These are phyloP conservation scores for Emergomyces orientalis DNA, from an alignment of 2,329 filamentous ascomycete species.

Conservation along the genomic window DNA sequence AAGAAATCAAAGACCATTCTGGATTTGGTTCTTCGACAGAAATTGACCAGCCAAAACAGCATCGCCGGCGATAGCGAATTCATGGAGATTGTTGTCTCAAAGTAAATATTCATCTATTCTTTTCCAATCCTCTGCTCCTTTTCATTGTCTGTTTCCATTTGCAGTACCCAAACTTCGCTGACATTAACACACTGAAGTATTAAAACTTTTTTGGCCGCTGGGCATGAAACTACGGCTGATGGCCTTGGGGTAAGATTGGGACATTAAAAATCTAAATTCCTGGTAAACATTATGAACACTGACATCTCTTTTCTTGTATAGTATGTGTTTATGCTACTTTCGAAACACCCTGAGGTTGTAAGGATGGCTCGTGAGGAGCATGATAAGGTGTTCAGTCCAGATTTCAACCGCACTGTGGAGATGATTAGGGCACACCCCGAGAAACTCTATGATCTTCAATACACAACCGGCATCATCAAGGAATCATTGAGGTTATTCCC, in stretches of 20 bases:
- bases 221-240: conserved; percentile 22
- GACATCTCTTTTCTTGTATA: neutral
- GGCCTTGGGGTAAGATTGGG: conserved; percentile 15
- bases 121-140: neutral
- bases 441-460: conserved; percentile 41
- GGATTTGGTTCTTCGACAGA: conserved; percentile 6
- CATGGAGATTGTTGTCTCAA: conserved; percentile 6
- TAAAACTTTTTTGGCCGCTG: conserved; percentile 34
- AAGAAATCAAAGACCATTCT: conserved; percentile 6
- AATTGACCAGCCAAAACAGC: neutral
- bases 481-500: conserved; percentile 47
- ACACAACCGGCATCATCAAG: conserved; percentile 46
- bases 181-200: conserved; percentile 14
- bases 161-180: neutral
- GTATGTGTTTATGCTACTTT: conserved; percentile 17
- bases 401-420: conserved; percentile 28
- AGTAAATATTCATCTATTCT: neutral
- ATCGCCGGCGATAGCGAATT: neutral
- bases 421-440: conserved; percentile 31
- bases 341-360: conserved; percentile 25
- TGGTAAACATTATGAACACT: neutral
- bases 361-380: conserved; percentile 41
- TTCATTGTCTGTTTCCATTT: no score
- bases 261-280: neutral
- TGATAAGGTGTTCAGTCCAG: conserved; percentile 43